phyloP scores from a whole-genome alignment of 129 eudicot genomes.

The Pittosporum tobira region DNA sequence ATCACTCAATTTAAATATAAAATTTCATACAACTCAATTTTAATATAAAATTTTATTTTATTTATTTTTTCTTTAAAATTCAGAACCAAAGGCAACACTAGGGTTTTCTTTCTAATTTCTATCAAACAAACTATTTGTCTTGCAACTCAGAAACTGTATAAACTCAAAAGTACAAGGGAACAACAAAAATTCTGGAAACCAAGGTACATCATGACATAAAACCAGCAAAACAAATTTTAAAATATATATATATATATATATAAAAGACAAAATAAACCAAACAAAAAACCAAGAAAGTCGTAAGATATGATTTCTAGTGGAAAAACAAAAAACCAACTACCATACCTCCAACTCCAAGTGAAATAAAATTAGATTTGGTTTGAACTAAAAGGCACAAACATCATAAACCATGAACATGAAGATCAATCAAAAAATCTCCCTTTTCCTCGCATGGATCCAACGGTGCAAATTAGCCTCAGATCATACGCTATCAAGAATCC shows the following conservation, averaged over 20 bases:
- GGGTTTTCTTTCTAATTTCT: too few relatives aligned
- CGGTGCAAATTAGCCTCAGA: too few relatives aligned
- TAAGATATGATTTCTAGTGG: background rate
- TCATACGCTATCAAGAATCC: slow-evolving; percentile 28
- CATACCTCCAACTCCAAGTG: background rate
- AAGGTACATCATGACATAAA: too few relatives aligned
- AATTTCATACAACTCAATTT: too few relatives aligned
- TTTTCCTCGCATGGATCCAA: background rate
- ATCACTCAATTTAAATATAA: too few relatives aligned
- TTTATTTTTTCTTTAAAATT: too few relatives aligned
- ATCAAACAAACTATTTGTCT: too few relatives aligned
- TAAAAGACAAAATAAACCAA: background rate
- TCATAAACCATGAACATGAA: slow-evolving; percentile 8
- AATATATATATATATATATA: too few relatives aligned
- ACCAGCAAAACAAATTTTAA: too few relatives aligned
- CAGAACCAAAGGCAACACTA: too few relatives aligned
- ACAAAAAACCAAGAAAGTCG: background rate
- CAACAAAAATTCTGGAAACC: background rate
- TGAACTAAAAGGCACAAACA: slow-evolving; percentile 12
- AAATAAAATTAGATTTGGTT: background rate
- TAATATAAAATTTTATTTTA: too few relatives aligned
- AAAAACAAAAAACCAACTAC: slow-evolving; percentile 1
- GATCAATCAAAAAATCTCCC: background rate
- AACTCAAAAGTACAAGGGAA: background rate
- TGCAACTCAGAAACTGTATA: background rate